Base-by-base conservation (phyloP, 1,284 basidiomycete species). In the Neolentinus lepideus region DNA sequence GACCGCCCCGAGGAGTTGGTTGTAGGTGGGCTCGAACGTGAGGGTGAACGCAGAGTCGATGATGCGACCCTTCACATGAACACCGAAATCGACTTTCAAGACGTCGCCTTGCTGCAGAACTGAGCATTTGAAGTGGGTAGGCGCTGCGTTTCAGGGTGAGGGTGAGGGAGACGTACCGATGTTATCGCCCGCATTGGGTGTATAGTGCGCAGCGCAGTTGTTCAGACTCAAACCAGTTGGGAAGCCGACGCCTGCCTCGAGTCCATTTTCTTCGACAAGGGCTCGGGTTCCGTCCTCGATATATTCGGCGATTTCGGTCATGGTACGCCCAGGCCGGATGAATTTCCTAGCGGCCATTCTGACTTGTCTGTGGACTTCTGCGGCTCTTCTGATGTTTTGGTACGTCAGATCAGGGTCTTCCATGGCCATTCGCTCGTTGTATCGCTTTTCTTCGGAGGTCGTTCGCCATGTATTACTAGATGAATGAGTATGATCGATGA, bases 221-320 rank as follows among this genome's bases (percentile, higher is more conserved):
- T 99, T 99, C 61, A 95, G 71, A 70, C 87, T 95, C 60, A 99
- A 75, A 33, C 97, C 97, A 1, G 96, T 99, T n/a, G 97, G 97
- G 75, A 99, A 94, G 16, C 95, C 94, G 65, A 99, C 80, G 12
- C 97, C 91, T 57, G 83, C 76, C 59, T 94, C 85, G 58, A 97
- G 72, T 1, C 93, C 94, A 62, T 89, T 83, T 71, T 90, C 93
- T 71, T 99, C 97, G 0, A 97, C 93, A 25, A 98, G 74, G 9
- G 94, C 87, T 48, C 96, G 79, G 27, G 89, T 92, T 11, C 91
- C 89, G 65, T 96, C 85, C 72, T 99, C 97, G 63, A 99, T 95
- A 64, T 88, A 80, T 61, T 99, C 85, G 24, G 88, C 96, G 63
- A 99, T 98, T 63, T 98, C 92, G 1, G 85, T 96, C 90, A 95